Evolutionary conservation across 768 basidiomycete genomes (phyloP).

Genomic region (Phanerochaete carnosa): DNA sequence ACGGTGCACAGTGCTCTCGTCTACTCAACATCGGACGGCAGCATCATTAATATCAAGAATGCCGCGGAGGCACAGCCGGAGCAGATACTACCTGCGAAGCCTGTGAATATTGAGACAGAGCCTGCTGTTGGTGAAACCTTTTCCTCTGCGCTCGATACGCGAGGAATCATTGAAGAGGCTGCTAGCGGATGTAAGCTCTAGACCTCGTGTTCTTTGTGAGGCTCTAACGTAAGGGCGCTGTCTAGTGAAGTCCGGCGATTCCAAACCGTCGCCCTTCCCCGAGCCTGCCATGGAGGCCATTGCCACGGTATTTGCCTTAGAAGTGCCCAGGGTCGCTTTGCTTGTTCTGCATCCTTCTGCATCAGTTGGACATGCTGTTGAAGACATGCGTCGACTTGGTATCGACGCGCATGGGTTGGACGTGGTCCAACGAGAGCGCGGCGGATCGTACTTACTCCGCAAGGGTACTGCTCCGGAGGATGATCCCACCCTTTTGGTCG

Average conservation of each 20-base stretch:
- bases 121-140: not conserved
- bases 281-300: constrained; percentile 61
- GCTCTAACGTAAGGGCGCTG: not conserved
- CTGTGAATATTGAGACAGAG: not conserved
- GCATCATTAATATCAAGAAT: constrained; percentile 52
- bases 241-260: constrained; percentile 36
- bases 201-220: not conserved
- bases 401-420: constrained; percentile 65
- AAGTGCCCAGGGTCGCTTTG: constrained; percentile 64
- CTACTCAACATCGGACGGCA: constrained; percentile 37
- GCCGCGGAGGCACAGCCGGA: constrained; percentile 25
- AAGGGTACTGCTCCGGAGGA: constrained; percentile 35
- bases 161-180: not conserved
- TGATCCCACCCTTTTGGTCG: constrained; percentile 63
- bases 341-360: constrained; percentile 64
- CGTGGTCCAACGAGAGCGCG: constrained; percentile 40
- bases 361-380: constrained; percentile 58
- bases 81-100: not conserved
- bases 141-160: not conserved
- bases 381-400: constrained; percentile 62
- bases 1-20: constrained; percentile 45
- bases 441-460: constrained; percentile 40
- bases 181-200: not conserved
- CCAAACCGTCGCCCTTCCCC: constrained; percentile 51
- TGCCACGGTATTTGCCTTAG: constrained; percentile 66